phyloP scores from a whole-genome alignment of 306 rosid genomes.

The Erythrophleum fordii region DNA sequence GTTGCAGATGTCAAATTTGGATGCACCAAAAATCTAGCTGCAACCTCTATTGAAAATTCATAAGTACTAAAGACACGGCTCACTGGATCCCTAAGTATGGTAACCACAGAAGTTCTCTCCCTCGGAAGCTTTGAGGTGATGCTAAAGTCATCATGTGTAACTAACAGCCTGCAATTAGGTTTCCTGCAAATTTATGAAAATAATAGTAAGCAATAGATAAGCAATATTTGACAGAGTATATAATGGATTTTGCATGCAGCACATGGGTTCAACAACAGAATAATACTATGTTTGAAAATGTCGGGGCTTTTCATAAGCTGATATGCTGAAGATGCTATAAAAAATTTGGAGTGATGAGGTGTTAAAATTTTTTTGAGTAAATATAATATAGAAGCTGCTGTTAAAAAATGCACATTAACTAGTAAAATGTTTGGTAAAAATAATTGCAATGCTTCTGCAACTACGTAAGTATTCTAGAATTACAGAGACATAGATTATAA shows the following conservation, averaged over 20 bases:
- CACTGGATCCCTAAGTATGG: constrained; percentile 94
- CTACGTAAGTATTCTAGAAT: background rate
- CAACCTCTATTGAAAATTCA: constrained; percentile 95
- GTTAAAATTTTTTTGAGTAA: constrained; percentile 32
- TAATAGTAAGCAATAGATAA: constrained; percentile 34
- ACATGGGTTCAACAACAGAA: constrained; percentile 30
- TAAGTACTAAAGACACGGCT: constrained; percentile 91
- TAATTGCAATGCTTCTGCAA: constrained; percentile 17
- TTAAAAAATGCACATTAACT: background rate
- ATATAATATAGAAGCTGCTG: constrained; percentile 8
- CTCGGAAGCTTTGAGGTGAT: constrained; percentile 83
- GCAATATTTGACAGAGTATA: constrained; percentile 7
- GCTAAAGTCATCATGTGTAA: constrained; percentile 96
- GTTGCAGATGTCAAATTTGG: constrained; percentile 92
- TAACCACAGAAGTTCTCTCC: constrained; percentile 88
- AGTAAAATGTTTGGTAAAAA: constrained; percentile 5
- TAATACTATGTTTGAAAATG: constrained; percentile 16
- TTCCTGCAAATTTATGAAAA: constrained; percentile 61
- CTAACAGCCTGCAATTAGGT: constrained; percentile 77
- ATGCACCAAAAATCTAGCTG: constrained; percentile 95
- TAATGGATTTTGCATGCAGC: background rate
- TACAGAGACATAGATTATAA: constrained; percentile 7
- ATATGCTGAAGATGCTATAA: constrained; percentile 24
- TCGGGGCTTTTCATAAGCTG: constrained; percentile 30
- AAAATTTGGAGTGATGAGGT: constrained; percentile 29